These are phyloP conservation scores for Uromyces viciae-fabae DNA, from an alignment of 1,284 basidiomycete species.

Conservation along the genomic window DNA sequence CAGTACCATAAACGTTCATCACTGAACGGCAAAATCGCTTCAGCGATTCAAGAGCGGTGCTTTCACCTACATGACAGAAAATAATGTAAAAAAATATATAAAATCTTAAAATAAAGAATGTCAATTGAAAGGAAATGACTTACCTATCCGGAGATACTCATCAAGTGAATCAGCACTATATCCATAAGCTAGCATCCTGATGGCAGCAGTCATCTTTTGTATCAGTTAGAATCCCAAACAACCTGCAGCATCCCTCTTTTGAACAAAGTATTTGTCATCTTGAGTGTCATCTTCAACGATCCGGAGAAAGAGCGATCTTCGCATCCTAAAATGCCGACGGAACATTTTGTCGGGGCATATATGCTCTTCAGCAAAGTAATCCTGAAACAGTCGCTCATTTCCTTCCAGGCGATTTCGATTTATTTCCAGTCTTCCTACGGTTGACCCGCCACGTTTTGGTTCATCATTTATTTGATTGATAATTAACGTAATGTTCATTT, in stretches of 20 bases:
- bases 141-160: no score
- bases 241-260: background rate
- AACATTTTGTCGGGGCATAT: background rate
- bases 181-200: no score
- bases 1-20: no score
- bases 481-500: background rate
- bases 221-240: no score
- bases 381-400: background rate
- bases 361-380: background rate
- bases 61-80: no score
- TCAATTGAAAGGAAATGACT: no score
- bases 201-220: no score
- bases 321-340: slow-evolving; percentile 8
- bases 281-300: slow-evolving; percentile 34
- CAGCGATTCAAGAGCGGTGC: no score
- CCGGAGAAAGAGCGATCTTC: background rate
- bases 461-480: background rate
- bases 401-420: background rate
- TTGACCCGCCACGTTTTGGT: background rate
- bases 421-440: background rate
- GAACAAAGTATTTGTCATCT: background rate
- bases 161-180: no score
- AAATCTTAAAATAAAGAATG: no score
- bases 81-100: no score
- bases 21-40: no score